These are phyloP conservation scores for Acer campestre DNA, from an alignment of 345 rosid species.

Conservation along the genomic window DNA sequence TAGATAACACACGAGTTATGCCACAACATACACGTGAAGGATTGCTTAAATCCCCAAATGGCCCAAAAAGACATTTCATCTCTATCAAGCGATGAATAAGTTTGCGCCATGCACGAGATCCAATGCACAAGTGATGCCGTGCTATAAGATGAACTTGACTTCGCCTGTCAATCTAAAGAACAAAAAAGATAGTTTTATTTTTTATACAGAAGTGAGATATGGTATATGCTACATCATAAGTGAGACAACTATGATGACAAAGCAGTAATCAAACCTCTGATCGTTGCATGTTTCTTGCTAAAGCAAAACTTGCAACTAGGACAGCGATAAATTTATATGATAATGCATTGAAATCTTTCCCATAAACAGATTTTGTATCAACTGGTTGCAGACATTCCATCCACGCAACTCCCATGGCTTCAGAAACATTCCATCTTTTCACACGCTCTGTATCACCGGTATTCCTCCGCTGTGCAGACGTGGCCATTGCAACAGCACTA, in stretches of 20 bases:
- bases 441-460: conserved; percentile 91
- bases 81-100: conserved; percentile 84
- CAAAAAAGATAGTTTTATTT: conserved; percentile 20
- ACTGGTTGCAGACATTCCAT: conserved; percentile 97
- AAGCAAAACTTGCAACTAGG: conserved; percentile 98
- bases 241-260: conserved; percentile 16
- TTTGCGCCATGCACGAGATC: conserved; percentile 92
- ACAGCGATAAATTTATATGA: conserved; percentile 94
- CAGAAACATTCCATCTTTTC: conserved; percentile 85
- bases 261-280: conserved; percentile 70
- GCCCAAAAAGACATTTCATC: conserved; percentile 85
- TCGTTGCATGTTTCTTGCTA: conserved; percentile 97
- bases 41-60: conserved; percentile 62
- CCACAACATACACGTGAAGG: conserved; percentile 62
- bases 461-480: conserved; percentile 94
- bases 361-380: conserved; percentile 91
- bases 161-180: conserved; percentile 83
- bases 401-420: conserved; percentile 99
- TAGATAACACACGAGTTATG: conserved; percentile 10
- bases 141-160: conserved; percentile 73
- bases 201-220: neutral
- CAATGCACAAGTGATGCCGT: conserved; percentile 55
- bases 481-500: conserved; percentile 99
- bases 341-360: conserved; percentile 93
- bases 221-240: conserved; percentile 17